A percentile compares a stretch with the other conserved stretches of the same genome.
Evolutionary conservation across 768 basidiomycete species (phyloP).

Genomic region (Russula sp.): DNA sequence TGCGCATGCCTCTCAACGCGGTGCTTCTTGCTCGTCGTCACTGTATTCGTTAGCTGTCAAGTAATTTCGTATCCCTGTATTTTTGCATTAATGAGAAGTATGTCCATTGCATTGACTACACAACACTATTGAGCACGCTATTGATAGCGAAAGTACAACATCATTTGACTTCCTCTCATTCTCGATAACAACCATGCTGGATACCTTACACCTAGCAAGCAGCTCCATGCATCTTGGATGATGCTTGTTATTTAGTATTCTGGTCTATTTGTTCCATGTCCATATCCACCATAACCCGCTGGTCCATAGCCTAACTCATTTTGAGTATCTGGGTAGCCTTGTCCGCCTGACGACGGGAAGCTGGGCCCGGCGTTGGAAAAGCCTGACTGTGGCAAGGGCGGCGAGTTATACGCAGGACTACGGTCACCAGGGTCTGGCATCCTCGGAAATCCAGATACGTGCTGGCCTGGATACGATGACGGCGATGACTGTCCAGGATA

Average conservation of each 20-base stretch:
- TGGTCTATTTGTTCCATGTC: slow-evolving; percentile 8
- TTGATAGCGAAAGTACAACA: neutral
- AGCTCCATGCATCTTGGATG: neutral
- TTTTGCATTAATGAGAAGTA: neutral
- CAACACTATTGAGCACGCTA: neutral
- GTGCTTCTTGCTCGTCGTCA: neutral
- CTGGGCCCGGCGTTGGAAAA: neutral
- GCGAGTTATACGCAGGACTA: slow-evolving; percentile 14
- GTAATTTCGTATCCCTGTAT: neutral
- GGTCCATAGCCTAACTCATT: slow-evolving; percentile 14
- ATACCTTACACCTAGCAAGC: neutral
- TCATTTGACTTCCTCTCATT: neutral
- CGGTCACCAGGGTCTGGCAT: neutral
- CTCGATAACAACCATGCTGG: neutral
- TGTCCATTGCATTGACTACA: neutral
- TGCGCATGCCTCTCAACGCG: neutral
- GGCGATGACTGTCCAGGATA: slow-evolving; percentile 13
- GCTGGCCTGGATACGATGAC: slow-evolving; percentile 18
- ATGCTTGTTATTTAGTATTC: slow-evolving; percentile 6
- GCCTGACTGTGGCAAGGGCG: slow-evolving; percentile 5
- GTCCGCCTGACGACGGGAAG: neutral
- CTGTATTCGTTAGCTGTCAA: neutral
- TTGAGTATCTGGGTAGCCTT: slow-evolving; percentile 19
- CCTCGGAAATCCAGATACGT: neutral
- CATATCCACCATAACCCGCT: neutral